These are phyloP conservation scores for Tulasnella calospora DNA, from an alignment of 768 basidiomycete genomes.

Conservation along the genomic window DNA sequence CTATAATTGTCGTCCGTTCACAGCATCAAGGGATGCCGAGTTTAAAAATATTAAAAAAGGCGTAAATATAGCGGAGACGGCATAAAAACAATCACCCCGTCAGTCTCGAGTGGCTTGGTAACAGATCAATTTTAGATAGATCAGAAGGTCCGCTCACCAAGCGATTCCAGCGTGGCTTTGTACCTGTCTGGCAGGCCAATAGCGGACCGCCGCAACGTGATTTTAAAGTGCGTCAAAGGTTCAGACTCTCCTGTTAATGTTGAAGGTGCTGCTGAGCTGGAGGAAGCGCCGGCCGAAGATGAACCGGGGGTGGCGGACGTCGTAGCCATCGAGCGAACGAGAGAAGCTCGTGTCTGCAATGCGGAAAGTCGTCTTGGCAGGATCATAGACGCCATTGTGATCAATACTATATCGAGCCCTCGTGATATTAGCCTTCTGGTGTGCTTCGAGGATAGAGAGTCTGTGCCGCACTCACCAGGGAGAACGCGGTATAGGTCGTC, in stretches of 20 bases:
- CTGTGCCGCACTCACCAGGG: background rate
- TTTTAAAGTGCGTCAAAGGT: conserved; percentile 68
- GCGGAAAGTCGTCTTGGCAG: background rate
- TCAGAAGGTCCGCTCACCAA: conserved; percentile 45
- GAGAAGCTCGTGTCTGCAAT: conserved; percentile 4
- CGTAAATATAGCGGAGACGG: background rate
- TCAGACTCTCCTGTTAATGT: background rate
- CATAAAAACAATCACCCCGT: background rate
- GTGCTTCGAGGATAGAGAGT: background rate
- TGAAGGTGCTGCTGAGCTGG: background rate
- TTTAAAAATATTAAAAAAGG: background rate
- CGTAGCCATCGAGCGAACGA: background rate
- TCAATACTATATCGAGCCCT: background rate
- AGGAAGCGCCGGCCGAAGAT: background rate
- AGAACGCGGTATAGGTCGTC: background rate
- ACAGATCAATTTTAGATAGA: background rate
- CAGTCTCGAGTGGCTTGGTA: background rate
- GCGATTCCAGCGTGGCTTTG: conserved; percentile 68
- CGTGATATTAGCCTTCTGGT: background rate
- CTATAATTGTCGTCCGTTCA: background rate
- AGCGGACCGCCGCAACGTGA: conserved; percentile 81
- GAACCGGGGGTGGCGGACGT: background rate
- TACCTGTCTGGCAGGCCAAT: conserved; percentile 72
- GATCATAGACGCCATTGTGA: background rate
- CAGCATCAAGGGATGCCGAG: background rate